Percentiles rank a stretch among this genome's conserved stretches.
These are phyloP conservation scores for Cercophora samala DNA, from an alignment of 495 filamentous ascomycete genomes.

Conservation along the genomic window DNA sequence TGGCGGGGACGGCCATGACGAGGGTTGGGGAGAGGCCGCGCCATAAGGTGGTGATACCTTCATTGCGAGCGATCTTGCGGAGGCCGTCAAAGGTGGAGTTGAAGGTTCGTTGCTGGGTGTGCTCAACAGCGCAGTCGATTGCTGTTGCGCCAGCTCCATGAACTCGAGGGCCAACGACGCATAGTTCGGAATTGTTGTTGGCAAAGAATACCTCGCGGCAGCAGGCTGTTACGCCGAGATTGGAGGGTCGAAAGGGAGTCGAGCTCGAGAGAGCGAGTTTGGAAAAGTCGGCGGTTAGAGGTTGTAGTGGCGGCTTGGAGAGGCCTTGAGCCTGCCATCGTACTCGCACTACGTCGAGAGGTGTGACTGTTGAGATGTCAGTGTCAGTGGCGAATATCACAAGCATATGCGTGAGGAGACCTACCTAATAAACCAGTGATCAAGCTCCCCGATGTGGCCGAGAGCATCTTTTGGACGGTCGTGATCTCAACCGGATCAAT, in stretches of 20 bases:
- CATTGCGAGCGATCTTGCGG: conserved; percentile 93
- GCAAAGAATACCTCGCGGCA: conserved; percentile 97
- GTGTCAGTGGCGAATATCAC: conserved; percentile 12
- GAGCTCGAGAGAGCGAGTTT: conserved; percentile 44
- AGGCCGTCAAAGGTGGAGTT: conserved; percentile 89
- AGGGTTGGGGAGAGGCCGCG: conserved; percentile 88
- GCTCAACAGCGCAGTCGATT: conserved; percentile 80
- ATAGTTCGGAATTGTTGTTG: conserved; percentile 78
- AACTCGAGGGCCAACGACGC: conserved; percentile 56
- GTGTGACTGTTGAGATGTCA: conserved; percentile 64
- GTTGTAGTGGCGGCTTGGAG: conserved; percentile 38
- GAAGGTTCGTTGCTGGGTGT: conserved; percentile 76
- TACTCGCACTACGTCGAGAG: conserved; percentile 93
- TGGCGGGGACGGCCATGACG: conserved; percentile 89
- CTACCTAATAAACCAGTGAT: conserved; percentile 85
- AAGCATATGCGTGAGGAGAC: conserved; percentile 20
- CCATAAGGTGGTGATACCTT: conserved; percentile 85
- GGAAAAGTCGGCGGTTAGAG: conserved; percentile 36
- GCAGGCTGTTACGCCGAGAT: conserved; percentile 90
- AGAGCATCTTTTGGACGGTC: conserved; percentile 84
- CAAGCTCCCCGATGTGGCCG: conserved; percentile 84
- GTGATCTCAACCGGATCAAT: conserved; percentile 60
- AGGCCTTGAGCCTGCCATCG: conserved; percentile 78
- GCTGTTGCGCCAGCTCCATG: conserved; percentile 27
- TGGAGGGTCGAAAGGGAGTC: conserved; percentile 62